Conservation (phyloP, 2,329 filamentous ascomycete genomes). For the Talaromyces atroroseus region DNA sequence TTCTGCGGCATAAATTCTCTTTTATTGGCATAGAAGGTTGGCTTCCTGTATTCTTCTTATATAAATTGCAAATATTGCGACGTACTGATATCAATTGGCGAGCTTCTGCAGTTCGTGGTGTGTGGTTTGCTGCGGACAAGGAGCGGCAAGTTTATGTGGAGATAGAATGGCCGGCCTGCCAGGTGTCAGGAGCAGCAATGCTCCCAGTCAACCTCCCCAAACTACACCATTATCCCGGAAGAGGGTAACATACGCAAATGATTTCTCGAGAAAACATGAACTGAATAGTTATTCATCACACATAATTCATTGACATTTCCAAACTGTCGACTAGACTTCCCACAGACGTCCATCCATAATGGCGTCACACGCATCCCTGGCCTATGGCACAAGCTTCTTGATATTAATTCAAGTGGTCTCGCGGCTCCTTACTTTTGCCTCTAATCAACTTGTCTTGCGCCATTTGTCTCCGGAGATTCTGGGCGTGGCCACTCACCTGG, state of each 20-base stretch:
- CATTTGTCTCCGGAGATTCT: conserved; percentile 80
- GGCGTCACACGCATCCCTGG: neutral
- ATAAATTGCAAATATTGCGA: too few species aligned
- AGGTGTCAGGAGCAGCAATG: neutral
- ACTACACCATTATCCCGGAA: neutral
- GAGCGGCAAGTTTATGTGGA: neutral
- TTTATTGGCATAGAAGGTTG: too few species aligned
- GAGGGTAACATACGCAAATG: neutral
- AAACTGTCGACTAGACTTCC: neutral
- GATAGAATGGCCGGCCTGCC: neutral
- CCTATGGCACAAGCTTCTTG: conserved; percentile 74
- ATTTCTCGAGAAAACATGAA: neutral
- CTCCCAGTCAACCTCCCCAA: neutral
- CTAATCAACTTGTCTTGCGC: conserved; percentile 86
- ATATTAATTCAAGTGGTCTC: conserved; percentile 83
- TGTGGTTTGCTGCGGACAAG: too few species aligned
- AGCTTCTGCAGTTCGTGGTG: too few species aligned
- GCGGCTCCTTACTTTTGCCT: conserved; percentile 80
- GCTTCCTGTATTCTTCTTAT: too few species aligned
- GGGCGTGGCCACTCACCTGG: conserved; percentile 81
- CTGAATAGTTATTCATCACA: neutral
- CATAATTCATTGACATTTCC: neutral
- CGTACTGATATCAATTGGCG: too few species aligned
- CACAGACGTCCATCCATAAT: neutral
- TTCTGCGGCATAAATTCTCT: neutral